Evolutionary conservation across 2,329 filamentous ascomycete species (phyloP).

Genomic region (Bimuria novae-zelandiae): DNA sequence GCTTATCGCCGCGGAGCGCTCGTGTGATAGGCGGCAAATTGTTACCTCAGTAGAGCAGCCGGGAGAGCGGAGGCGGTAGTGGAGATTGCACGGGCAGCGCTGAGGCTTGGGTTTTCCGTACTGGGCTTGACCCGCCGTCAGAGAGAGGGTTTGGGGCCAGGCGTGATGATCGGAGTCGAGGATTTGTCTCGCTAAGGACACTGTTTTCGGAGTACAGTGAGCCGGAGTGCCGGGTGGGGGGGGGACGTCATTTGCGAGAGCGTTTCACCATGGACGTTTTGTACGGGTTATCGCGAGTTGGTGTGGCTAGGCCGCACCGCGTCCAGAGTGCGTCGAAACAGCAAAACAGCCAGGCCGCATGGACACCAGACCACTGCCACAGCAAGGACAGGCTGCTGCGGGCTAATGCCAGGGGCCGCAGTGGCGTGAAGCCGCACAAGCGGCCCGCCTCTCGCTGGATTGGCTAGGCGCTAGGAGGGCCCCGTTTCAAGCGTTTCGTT

Average conservation of each 20-base stretch:
- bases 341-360: background rate
- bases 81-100: slow-evolving; percentile 7
- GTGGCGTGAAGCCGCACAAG: slow-evolving; percentile 5
- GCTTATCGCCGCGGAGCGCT: background rate
- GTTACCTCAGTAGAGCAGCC: background rate
- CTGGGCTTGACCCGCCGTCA: background rate
- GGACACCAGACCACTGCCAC: background rate
- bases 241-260: slow-evolving; percentile 4
- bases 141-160: background rate
- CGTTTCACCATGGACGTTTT: background rate
- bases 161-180: slow-evolving; percentile 2
- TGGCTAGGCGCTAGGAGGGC: background rate
- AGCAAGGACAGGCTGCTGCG: no score
- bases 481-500: slow-evolving; percentile 16
- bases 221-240: background rate
- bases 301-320: slow-evolving; percentile 1
- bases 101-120: slow-evolving; percentile 1
- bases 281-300: background rate
- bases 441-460: background rate
- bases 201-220: background rate
- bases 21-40: slow-evolving; percentile 6
- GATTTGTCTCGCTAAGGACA: slow-evolving; percentile 1
- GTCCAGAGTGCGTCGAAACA: slow-evolving; percentile 7
- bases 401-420: background rate
- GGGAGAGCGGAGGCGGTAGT: background rate